These are phyloP conservation scores for Vitis hybrid DNA, from an alignment of 177 flowering plant genomes.

Conservation along the genomic window DNA sequence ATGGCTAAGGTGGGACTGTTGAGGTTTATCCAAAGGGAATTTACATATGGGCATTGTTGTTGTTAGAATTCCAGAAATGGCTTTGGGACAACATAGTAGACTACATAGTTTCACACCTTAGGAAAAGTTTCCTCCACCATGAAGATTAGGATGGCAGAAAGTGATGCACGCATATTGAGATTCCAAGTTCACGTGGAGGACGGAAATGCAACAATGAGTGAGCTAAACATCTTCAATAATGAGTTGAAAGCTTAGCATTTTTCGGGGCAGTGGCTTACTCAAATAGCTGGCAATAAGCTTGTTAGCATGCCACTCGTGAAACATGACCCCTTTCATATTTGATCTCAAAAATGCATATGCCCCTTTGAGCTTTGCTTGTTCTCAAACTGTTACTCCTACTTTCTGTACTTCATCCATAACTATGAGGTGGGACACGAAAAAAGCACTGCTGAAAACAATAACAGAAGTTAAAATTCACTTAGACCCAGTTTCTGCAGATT, in stretches of 20 bases:
- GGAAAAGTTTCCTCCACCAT: conserved; percentile 8
- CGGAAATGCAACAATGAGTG: neutral
- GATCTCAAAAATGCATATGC: neutral
- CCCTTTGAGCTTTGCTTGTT: neutral
- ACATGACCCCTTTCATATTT: neutral
- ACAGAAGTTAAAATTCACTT: neutral
- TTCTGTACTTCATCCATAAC: neutral
- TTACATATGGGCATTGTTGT: neutral
- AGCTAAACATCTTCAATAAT: conserved; percentile 19
- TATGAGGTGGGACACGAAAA: neutral
- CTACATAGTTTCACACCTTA: conserved; percentile 6
- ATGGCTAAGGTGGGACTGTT: neutral
- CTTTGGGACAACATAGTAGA: neutral
- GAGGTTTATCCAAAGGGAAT: neutral
- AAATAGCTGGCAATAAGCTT: no score
- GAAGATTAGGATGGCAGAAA: conserved; percentile 7
- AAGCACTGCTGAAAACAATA: neutral
- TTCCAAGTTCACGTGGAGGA: conserved; percentile 9
- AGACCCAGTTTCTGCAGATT: no score
- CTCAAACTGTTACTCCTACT: neutral
- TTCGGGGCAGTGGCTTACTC: neutral
- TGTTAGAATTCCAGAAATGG: neutral
- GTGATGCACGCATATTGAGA: conserved; percentile 4
- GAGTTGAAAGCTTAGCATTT: conserved; percentile 4
- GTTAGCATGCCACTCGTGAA: no score